Evolutionary conservation across 2,329 filamentous ascomycete genomes (phyloP).

Genomic region (Aspergillus sp.): DNA sequence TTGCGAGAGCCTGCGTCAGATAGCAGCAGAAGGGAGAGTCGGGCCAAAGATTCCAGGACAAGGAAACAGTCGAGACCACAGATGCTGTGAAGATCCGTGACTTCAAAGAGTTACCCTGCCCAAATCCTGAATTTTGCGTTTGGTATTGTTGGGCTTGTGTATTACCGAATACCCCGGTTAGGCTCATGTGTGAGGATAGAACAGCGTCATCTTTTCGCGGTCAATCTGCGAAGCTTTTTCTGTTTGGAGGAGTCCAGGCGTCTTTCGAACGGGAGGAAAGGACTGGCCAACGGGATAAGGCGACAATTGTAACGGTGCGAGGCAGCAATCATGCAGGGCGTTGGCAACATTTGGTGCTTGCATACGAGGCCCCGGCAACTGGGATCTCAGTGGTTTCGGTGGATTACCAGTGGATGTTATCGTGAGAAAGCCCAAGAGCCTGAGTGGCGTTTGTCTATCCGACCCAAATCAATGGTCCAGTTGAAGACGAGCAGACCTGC

Average conservation of each 20-base stretch:
- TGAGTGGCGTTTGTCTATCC: conserved; percentile 17
- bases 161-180: conserved; percentile 18
- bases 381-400: conserved; percentile 15
- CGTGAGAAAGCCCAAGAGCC: conserved; percentile 12
- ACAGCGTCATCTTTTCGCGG: conserved; percentile 5
- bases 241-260: conserved; percentile 14
- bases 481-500: conserved; percentile 12
- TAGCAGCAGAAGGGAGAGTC: background rate
- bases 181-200: conserved; percentile 13
- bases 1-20: background rate
- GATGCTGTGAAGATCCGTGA: background rate
- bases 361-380: conserved; percentile 14
- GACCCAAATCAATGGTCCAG: conserved; percentile 12
- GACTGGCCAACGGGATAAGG: conserved; percentile 17
- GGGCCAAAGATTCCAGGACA: background rate
- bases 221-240: conserved; percentile 11
- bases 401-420: conserved; percentile 17
- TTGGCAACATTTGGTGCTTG: conserved; percentile 16
- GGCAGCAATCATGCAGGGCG: conserved; percentile 18
- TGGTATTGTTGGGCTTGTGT: conserved; percentile 18
- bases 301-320: conserved; percentile 15
- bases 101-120: background rate
- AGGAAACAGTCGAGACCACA: background rate
- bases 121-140: background rate
- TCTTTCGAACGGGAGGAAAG: conserved; percentile 4